Evolutionary conservation across 2,329 filamentous ascomycete species (phyloP).

Genomic region (Pseudogymnoascus sp.): DNA sequence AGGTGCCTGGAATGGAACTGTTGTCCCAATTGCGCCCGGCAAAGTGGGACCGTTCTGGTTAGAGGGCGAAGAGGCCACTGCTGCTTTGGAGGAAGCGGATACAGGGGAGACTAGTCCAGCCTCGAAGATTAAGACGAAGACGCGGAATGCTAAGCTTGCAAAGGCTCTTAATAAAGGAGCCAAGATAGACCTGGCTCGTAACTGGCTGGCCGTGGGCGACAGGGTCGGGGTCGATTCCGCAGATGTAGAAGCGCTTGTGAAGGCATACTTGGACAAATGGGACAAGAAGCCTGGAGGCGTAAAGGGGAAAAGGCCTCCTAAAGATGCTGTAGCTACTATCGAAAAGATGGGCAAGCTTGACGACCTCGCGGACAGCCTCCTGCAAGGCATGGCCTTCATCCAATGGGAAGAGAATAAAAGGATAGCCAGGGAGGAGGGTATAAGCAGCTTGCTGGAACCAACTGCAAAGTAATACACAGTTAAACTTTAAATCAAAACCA

Average conservation of each 20-base stretch:
- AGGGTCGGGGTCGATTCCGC: conserved; percentile 26
- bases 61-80: conserved; percentile 23
- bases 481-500: neutral
- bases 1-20: conserved; percentile 34
- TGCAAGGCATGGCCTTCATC: conserved; percentile 71
- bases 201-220: conserved; percentile 38
- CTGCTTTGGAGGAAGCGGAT: conserved; percentile 17
- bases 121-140: conserved; percentile 24
- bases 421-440: conserved; percentile 20
- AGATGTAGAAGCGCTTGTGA: conserved; percentile 30
- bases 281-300: conserved; percentile 19
- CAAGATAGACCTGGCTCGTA: conserved; percentile 55
- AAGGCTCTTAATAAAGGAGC: conserved; percentile 42
- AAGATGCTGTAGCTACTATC: conserved; percentile 21
- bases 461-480: neutral
- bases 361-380: conserved; percentile 69
- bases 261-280: conserved; percentile 30
- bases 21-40: conserved; percentile 45
- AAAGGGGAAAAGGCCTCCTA: conserved; percentile 22
- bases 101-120: conserved; percentile 14
- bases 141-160: conserved; percentile 33
- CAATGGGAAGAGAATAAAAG: conserved; percentile 60
- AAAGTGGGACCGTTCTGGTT: conserved; percentile 50
- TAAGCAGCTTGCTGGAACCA: conserved; percentile 1
- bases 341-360: conserved; percentile 55